Conservation (phyloP, 768 basidiomycete species). For the Trametes gibbosa region DNA sequence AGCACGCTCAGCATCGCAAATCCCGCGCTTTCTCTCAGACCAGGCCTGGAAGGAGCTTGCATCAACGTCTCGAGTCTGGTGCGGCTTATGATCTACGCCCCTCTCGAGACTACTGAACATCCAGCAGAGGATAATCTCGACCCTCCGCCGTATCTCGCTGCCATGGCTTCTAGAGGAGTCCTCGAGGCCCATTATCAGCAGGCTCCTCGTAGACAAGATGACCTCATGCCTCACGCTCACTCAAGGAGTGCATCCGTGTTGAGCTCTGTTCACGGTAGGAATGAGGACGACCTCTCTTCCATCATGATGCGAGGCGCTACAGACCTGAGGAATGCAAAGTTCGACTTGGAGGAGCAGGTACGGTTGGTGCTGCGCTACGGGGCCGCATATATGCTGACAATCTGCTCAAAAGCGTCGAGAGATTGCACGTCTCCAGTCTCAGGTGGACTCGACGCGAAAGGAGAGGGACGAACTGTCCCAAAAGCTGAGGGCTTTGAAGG, state of each 20-base stretch:
- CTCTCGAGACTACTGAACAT: no score
- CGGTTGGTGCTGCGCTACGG: neutral
- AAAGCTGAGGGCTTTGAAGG: constrained; percentile 26
- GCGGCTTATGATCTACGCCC: neutral
- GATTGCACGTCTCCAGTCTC: constrained; percentile 21
- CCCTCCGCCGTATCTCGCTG: neutral
- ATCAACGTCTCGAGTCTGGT: constrained; percentile 19
- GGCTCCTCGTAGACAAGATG: neutral
- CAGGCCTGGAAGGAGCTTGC: constrained; percentile 16
- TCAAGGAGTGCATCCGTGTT: constrained; percentile 27
- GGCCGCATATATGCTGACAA: constrained; percentile 13
- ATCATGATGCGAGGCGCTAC: constrained; percentile 31
- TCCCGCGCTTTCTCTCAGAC: constrained; percentile 3
- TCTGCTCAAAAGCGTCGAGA: constrained; percentile 22
- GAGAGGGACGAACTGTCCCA: constrained; percentile 28
- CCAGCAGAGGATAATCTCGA: neutral
- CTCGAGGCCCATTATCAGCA: neutral
- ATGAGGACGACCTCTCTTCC: constrained; percentile 28
- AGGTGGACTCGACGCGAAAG: constrained; percentile 16
- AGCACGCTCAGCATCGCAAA: neutral
- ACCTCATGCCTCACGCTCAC: neutral
- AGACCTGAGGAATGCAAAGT: constrained; percentile 25
- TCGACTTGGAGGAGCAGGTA: constrained; percentile 27
- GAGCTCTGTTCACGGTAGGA: constrained; percentile 17
- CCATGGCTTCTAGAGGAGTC: neutral